phyloP scores from a whole-genome alignment of 768 basidiomycete genomes.

The Neoboletus brunneissimus region DNA sequence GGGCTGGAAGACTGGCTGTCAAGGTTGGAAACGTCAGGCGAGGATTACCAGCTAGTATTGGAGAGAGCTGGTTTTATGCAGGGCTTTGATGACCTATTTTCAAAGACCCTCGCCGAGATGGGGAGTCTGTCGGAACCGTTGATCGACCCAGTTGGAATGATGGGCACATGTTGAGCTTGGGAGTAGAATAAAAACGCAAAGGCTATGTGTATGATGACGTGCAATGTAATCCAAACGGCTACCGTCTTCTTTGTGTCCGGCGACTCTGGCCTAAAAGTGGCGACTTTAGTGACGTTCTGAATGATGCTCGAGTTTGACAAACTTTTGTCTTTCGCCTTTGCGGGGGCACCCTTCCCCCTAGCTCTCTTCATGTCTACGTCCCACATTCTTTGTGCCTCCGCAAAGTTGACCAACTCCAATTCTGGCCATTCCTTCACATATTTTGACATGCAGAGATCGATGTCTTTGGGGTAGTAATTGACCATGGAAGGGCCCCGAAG shows the following conservation, averaged over 20 bases:
- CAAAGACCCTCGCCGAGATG: conserved; percentile 57
- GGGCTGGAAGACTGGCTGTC: conserved; percentile 69
- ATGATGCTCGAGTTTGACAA: conserved; percentile 20
- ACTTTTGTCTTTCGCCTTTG: conserved; percentile 75
- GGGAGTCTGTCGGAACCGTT: conserved; percentile 41
- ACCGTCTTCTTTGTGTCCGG: conserved; percentile 45
- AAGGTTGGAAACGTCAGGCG: conserved; percentile 24
- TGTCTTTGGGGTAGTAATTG: conserved; percentile 71
- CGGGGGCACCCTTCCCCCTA: conserved; percentile 81
- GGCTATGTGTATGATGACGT: neutral
- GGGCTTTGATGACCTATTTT: conserved; percentile 62
- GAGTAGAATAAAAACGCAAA: neutral
- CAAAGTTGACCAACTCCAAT: conserved; percentile 58
- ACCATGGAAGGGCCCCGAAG: conserved; percentile 86
- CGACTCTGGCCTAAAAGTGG: conserved; percentile 48
- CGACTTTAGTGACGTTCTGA: neutral
- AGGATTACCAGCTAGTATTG: conserved; percentile 38
- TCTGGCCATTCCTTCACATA: conserved; percentile 53
- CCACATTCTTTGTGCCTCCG: conserved; percentile 63
- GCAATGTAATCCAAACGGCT: conserved; percentile 4
- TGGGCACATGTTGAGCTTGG: conserved; percentile 18
- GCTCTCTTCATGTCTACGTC: conserved; percentile 67
- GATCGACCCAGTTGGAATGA: conserved; percentile 22
- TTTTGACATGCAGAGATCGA: conserved; percentile 54
- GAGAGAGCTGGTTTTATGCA: conserved; percentile 55